Conservation (phyloP, 1,284 basidiomycete genomes). For the Ceratobasidium sp. region DNA sequence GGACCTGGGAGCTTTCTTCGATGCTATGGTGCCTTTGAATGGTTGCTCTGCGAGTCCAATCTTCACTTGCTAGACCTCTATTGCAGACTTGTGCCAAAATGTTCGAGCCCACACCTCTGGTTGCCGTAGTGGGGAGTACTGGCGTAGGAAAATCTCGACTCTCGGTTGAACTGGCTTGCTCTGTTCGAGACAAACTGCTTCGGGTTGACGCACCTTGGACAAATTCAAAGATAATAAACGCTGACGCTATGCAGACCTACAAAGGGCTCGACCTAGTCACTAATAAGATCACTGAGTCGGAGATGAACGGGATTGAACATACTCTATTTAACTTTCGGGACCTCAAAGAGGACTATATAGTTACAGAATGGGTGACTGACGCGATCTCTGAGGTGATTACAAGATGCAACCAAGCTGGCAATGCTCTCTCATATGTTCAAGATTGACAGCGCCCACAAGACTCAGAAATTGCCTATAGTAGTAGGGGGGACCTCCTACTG, state of each 20-base stretch:
- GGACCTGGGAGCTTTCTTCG: background rate
- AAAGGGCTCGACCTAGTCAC: slow-evolving; percentile 94
- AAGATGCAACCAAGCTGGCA: background rate
- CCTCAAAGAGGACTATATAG: slow-evolving; percentile 87
- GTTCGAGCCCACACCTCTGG: slow-evolving; percentile 61
- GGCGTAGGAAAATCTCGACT: slow-evolving; percentile 97
- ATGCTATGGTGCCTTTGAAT: background rate
- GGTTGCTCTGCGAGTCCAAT: background rate
- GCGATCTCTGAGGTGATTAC: slow-evolving; percentile 71
- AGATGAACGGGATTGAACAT: slow-evolving; percentile 86
- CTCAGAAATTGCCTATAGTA: slow-evolving; percentile 80
- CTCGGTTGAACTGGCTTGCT: slow-evolving; percentile 86
- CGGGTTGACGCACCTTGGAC: slow-evolving; percentile 55
- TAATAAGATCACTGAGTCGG: slow-evolving; percentile 86
- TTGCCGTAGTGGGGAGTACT: slow-evolving; percentile 93
- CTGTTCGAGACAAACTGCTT: slow-evolving; percentile 49
- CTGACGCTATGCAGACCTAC: slow-evolving; percentile 99
- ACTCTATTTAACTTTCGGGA: slow-evolving; percentile 88
- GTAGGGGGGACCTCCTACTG: slow-evolving; percentile 98
- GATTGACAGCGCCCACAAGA: slow-evolving; percentile 74
- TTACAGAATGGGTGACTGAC: slow-evolving; percentile 86
- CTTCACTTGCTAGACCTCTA: background rate
- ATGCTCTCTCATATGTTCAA: slow-evolving; percentile 51
- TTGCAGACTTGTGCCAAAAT: slow-evolving; percentile 45
- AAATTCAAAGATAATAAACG: slow-evolving; percentile 85